A percentile compares a stretch with the other conserved stretches of the same genome.
These are phyloP conservation scores for Aspergillus bertholletiae DNA, from an alignment of 495 filamentous ascomycete species.

Conservation along the genomic window DNA sequence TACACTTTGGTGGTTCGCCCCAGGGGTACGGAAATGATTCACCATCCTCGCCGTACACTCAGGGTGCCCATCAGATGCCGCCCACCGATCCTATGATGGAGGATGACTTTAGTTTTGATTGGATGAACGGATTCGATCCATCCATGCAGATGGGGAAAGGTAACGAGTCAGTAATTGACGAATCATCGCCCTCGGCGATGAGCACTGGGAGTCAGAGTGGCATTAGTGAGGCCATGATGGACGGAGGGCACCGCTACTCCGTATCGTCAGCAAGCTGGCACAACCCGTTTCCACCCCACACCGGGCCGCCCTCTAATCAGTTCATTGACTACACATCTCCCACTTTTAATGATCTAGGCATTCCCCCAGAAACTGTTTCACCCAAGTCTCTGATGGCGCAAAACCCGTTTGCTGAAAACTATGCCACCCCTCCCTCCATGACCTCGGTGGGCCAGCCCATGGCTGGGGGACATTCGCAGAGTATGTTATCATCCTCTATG, in stretches of 20 bases:
- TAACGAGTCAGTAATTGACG: constrained; percentile 79
- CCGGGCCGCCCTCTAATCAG: constrained; percentile 52
- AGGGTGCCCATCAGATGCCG: constrained; percentile 58
- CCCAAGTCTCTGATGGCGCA: constrained; percentile 48
- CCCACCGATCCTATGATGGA: constrained; percentile 52
- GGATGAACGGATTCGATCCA: constrained; percentile 81
- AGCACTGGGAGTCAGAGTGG: constrained; percentile 89
- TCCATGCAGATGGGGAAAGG: constrained; percentile 65
- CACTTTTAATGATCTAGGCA: constrained; percentile 40
- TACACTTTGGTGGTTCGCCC: constrained; percentile 87
- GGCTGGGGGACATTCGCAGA: constrained; percentile 49
- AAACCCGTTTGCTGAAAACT: constrained; percentile 41
- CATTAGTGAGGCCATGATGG: constrained; percentile 88
- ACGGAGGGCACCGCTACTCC: constrained; percentile 64
- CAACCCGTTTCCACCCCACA: constrained; percentile 59
- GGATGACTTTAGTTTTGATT: constrained; percentile 77
- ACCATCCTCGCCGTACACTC: constrained; percentile 68
- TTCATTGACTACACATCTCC: constrained; percentile 57
- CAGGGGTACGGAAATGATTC: constrained; percentile 63
- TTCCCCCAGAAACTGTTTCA: constrained; percentile 42
- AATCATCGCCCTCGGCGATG: constrained; percentile 91
- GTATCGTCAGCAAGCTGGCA: constrained; percentile 61
- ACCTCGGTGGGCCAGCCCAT: constrained; percentile 51
- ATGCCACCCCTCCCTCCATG: constrained; percentile 63
- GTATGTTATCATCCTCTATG: constrained; percentile 55